phyloP scores from a whole-genome alignment of 2,329 filamentous ascomycete species.

The Canariomyces notabilis region DNA sequence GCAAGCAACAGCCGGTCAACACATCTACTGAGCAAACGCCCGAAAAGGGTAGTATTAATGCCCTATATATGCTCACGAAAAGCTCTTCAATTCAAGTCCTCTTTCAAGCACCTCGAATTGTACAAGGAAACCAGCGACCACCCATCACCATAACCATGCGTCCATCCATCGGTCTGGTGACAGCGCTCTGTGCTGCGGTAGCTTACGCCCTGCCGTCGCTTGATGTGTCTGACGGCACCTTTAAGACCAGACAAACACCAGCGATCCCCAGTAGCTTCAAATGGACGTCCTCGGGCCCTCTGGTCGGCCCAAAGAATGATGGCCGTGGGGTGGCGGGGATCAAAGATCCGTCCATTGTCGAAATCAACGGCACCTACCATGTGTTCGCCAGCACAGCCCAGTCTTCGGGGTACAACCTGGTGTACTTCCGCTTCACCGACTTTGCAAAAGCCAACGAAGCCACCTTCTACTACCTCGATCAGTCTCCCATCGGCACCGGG shows the following conservation, averaged over 20 bases:
- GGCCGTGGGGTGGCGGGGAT: constrained; percentile 19
- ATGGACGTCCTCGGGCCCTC: constrained; percentile 19
- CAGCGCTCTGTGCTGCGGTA: constrained; percentile 2
- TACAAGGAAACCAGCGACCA: background rate
- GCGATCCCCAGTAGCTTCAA: constrained; percentile 11
- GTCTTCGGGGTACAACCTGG: constrained; percentile 33
- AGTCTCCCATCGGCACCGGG: constrained; percentile 33
- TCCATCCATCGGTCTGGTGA: background rate
- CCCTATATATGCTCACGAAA: too few relatives aligned
- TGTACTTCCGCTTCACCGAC: constrained; percentile 38
- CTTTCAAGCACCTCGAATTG: too few relatives aligned
- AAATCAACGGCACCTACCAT: constrained; percentile 32
- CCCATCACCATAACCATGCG: background rate
- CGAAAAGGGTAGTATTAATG: too few relatives aligned
- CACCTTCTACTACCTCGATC: constrained; percentile 35
- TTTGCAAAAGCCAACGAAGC: constrained; percentile 30
- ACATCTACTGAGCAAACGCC: too few relatives aligned
- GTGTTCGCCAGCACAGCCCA: constrained; percentile 37
- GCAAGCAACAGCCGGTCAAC: too few relatives aligned
- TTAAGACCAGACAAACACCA: background rate
- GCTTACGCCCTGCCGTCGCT: constrained; percentile 1
- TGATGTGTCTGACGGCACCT: background rate
- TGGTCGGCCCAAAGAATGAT: constrained; percentile 21
- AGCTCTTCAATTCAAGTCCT: too few relatives aligned
- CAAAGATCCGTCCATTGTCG: constrained; percentile 25